Evolutionary conservation across 148 eudicot species (phyloP).

Genomic region (Vaccinium corymbosum): DNA sequence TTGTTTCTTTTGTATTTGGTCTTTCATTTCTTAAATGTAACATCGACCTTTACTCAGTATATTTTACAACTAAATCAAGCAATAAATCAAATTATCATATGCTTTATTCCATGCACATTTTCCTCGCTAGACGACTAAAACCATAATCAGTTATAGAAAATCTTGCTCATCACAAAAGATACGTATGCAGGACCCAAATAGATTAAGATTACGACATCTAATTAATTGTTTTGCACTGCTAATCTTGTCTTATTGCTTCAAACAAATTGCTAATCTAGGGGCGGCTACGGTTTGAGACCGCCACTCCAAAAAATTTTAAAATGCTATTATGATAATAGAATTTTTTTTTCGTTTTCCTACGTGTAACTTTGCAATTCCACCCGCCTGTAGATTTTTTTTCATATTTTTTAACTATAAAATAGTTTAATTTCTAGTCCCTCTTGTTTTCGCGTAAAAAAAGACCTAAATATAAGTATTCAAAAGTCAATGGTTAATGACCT

Average conservation of each 20-base stretch:
- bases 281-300: too few species aligned
- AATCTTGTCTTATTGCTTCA: not conserved
- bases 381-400: too few species aligned
- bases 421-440: too few species aligned
- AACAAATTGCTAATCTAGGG: not conserved
- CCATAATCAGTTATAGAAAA: not conserved
- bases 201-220: not conserved
- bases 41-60: not conserved
- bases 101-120: conserved; percentile 4
- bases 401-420: too few species aligned
- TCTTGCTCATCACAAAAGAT: conserved; percentile 6
- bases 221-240: not conserved
- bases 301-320: too few species aligned
- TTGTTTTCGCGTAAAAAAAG: too few species aligned
- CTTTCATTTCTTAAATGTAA: not conserved
- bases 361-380: too few species aligned
- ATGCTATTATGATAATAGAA: too few species aligned
- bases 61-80: not conserved
- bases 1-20: not conserved
- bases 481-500: too few species aligned
- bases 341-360: too few species aligned
- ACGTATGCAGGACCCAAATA: not conserved
- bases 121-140: not conserved
- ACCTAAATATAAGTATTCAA: too few species aligned
- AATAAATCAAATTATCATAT: not conserved